Conservation (phyloP, 768 basidiomycete species). For the Pleurotus tuber-regium region DNA sequence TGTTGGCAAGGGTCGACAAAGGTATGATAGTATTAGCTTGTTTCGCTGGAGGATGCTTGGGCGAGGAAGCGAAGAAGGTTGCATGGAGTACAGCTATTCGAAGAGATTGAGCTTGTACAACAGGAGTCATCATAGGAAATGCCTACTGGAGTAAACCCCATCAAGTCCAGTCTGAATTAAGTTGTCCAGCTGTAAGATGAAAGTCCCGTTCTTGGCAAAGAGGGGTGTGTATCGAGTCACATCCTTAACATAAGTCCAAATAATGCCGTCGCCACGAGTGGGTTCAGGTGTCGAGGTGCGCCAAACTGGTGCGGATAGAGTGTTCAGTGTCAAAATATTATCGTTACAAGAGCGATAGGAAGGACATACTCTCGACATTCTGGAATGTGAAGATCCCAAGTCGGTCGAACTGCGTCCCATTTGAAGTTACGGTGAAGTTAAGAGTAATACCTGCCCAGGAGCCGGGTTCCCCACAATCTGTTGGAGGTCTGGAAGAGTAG, state of each 20-base stretch:
- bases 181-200: slow-evolving; percentile 77
- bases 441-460: slow-evolving; percentile 76
- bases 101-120: background rate
- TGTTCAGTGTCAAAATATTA: too few relatives aligned
- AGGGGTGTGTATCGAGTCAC: slow-evolving; percentile 71
- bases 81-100: slow-evolving; percentile 66
- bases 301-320: slow-evolving; percentile 52
- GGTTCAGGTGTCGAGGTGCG: slow-evolving; percentile 84
- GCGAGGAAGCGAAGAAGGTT: slow-evolving; percentile 68
- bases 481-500: slow-evolving; percentile 52
- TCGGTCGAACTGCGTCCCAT: slow-evolving; percentile 78
- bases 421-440: slow-evolving; percentile 76
- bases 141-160: slow-evolving; percentile 68
- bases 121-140: background rate
- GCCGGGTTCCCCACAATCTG: slow-evolving; percentile 67
- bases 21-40: slow-evolving; percentile 68
- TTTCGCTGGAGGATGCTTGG: slow-evolving; percentile 51
- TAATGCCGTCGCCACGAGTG: slow-evolving; percentile 60
- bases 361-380: slow-evolving; percentile 62
- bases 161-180: slow-evolving; percentile 53
- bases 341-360: background rate
- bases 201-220: slow-evolving; percentile 63
- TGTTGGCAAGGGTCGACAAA: slow-evolving; percentile 60
- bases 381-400: slow-evolving; percentile 73
- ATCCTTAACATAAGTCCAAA: slow-evolving; percentile 79